Evolutionary conservation across 2,329 filamentous ascomycete species (phyloP).

Genomic region (Colletotrichum tamarilloi): DNA sequence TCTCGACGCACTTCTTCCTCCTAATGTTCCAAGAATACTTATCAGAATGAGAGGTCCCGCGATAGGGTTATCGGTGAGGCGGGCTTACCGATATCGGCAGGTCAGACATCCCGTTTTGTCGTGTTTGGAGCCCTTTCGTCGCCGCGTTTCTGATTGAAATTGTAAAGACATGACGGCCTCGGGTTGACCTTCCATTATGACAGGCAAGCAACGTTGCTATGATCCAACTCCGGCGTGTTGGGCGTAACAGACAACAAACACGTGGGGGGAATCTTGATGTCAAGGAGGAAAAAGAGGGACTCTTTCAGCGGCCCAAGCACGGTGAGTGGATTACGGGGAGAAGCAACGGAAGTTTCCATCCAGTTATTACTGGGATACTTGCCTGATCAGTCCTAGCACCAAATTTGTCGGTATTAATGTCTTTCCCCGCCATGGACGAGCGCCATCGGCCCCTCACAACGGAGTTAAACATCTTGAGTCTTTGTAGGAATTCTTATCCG

Average conservation of each 20-base stretch:
- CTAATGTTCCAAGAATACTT: not conserved
- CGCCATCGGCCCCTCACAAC: not conserved
- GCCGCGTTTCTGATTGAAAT: slow-evolving; percentile 14
- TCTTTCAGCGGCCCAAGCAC: not conserved
- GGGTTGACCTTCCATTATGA: not conserved
- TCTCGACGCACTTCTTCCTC: slow-evolving; percentile 36
- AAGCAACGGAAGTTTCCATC: slow-evolving; percentile 17
- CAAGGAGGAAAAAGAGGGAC: slow-evolving; percentile 25
- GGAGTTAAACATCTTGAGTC: not conserved
- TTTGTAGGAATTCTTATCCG: not conserved
- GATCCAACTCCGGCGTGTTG: slow-evolving; percentile 8
- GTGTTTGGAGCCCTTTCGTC: slow-evolving; percentile 35
- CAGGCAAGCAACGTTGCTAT: not conserved
- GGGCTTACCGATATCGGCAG: slow-evolving; percentile 35
- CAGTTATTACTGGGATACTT: not conserved
- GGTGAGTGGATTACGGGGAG: slow-evolving; percentile 4
- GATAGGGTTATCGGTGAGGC: no score
- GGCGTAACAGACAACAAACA: slow-evolving; percentile 14
- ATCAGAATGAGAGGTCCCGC: slow-evolving; percentile 7
- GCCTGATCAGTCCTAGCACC: slow-evolving; percentile 11
- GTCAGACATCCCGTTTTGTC: slow-evolving; percentile 36
- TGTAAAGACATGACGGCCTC: not conserved
- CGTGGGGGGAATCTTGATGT: slow-evolving; percentile 11
- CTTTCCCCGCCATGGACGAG: not conserved
- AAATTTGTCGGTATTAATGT: not conserved